Evolutionary conservation across 2,329 filamentous ascomycete genomes (phyloP).

Genomic region (Fusarium luffae): DNA sequence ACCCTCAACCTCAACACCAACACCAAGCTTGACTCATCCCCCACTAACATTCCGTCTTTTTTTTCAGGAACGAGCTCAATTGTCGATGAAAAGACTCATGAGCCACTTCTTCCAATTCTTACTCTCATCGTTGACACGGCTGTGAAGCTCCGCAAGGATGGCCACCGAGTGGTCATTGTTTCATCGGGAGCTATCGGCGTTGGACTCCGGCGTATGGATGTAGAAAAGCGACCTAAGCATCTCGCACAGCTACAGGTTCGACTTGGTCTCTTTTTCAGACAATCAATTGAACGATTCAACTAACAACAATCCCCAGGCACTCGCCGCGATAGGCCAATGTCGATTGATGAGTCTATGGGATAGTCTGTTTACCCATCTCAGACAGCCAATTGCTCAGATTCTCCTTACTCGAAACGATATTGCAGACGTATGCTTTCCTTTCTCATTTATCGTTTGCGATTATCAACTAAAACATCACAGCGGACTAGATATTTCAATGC

Average conservation of each 20-base stretch:
- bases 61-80: slow-evolving; percentile 97
- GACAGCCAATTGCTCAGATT: slow-evolving; percentile 94
- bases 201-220: slow-evolving; percentile 88
- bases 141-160: slow-evolving; percentile 86
- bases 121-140: slow-evolving; percentile 95
- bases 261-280: not conserved
- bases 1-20: slow-evolving; percentile 6
- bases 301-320: slow-evolving; percentile 63
- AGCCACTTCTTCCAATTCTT: slow-evolving; percentile 90
- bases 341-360: slow-evolving; percentile 97
- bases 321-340: slow-evolving; percentile 96
- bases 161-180: slow-evolving; percentile 93
- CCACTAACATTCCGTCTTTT: slow-evolving; percentile 36
- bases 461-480: slow-evolving; percentile 53
- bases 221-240: slow-evolving; percentile 88
- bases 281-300: not conserved
- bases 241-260: slow-evolving; percentile 84
- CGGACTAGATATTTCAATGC: slow-evolving; percentile 95
- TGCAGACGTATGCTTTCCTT: slow-evolving; percentile 73
- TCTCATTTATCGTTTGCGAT: not conserved
- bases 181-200: slow-evolving; percentile 98
- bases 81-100: slow-evolving; percentile 93
- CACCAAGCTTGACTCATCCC: slow-evolving; percentile 20
- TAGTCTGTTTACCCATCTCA: slow-evolving; percentile 85
- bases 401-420: slow-evolving; percentile 96